Evolutionary conservation across 2,329 filamentous ascomycete genomes (phyloP).

Genomic region (Biscogniauxia marginata): DNA sequence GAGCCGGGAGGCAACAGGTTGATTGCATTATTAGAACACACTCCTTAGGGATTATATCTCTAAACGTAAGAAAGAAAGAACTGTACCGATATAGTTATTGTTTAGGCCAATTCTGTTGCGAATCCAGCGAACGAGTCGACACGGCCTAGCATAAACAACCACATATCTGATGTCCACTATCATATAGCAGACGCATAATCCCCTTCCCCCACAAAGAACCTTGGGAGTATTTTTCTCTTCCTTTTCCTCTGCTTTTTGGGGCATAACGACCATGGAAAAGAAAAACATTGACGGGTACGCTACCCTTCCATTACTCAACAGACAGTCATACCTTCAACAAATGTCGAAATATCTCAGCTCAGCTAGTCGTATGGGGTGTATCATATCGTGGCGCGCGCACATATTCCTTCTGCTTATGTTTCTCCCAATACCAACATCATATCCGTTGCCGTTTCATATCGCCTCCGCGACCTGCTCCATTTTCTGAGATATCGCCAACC

Average conservation of each 20-base stretch:
- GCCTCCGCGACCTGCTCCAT: background rate
- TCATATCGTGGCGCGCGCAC: background rate
- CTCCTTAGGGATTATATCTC: background rate
- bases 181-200: no score
- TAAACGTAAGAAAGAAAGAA: background rate
- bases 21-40: background rate
- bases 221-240: background rate
- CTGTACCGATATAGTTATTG: background rate
- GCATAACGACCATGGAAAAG: background rate
- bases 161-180: background rate
- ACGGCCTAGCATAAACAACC: background rate
- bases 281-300: background rate
- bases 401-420: background rate
- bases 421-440: background rate
- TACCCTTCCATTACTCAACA: background rate
- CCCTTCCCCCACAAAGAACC: background rate
- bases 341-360: background rate
- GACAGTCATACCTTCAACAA: background rate
- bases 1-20: background rate
- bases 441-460: background rate
- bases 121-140: background rate
- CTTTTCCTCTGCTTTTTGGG: background rate
- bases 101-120: background rate
- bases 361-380: background rate
- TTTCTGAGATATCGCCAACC: constrained; percentile 37